Evolutionary conservation across 768 basidiomycete genomes (phyloP).

Genomic region (Mycena capillaripes): DNA sequence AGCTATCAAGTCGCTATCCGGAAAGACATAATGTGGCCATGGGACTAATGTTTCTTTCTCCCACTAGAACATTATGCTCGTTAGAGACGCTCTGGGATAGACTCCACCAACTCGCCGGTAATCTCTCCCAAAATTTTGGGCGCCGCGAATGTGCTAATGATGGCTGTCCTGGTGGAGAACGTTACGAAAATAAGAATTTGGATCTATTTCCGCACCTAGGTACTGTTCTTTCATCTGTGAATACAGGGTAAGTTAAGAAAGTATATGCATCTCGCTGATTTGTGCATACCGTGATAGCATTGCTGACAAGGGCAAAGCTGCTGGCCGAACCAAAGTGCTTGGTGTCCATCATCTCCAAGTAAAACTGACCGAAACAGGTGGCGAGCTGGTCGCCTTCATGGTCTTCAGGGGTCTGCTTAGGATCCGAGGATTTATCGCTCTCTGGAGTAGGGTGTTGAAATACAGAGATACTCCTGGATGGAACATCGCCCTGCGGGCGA

Average conservation of each 20-base stretch:
- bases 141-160: not conserved
- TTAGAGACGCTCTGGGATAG: not conserved
- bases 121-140: slow-evolving; percentile 35
- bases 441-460: not conserved
- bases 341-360: not conserved
- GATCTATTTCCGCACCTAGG: not conserved
- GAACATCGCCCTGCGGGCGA: not conserved
- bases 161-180: not conserved
- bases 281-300: slow-evolving; percentile 55
- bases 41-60: slow-evolving; percentile 46
- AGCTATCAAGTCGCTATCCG: slow-evolving; percentile 62
- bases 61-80: slow-evolving; percentile 47
- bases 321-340: slow-evolving; percentile 59
- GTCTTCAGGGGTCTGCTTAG: not conserved
- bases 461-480: not conserved
- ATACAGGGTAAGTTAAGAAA: slow-evolving; percentile 9
- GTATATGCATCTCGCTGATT: slow-evolving; percentile 35
- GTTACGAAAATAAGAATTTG: no score
- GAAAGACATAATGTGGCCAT: slow-evolving; percentile 55
- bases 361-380: not conserved
- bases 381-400: not conserved
- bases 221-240: slow-evolving; percentile 15
- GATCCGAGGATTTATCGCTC: not conserved
- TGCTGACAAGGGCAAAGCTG: slow-evolving; percentile 55
- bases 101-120: slow-evolving; percentile 18